phyloP scores from a whole-genome alignment of 1,284 basidiomycete species.

The Tilletia setariae region DNA sequence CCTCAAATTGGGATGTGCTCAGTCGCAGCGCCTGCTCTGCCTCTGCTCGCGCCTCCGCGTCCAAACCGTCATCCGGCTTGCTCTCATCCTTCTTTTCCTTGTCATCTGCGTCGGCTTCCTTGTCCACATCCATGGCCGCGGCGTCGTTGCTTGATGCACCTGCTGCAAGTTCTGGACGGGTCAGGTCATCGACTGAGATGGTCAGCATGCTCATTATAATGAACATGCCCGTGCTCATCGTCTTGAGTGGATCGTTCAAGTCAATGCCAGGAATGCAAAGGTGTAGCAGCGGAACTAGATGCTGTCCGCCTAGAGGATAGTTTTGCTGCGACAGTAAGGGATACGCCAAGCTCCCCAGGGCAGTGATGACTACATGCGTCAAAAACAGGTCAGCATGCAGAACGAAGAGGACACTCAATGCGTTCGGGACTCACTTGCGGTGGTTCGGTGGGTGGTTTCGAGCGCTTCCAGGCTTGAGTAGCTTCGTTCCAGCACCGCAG shows the following conservation, averaged over 20 bases:
- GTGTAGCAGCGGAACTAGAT: constrained; percentile 82
- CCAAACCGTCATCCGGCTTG: constrained; percentile 10
- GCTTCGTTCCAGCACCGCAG: constrained; percentile 84
- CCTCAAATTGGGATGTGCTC: constrained; percentile 71
- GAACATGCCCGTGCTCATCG: constrained; percentile 71
- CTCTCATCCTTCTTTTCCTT: neutral
- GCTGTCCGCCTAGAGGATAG: constrained; percentile 79
- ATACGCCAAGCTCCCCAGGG: constrained; percentile 75
- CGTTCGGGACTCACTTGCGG: constrained; percentile 23
- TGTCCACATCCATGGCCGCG: constrained; percentile 33
- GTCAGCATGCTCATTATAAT: constrained; percentile 74
- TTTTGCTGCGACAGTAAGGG: constrained; percentile 74
- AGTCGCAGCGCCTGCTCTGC: constrained; percentile 61
- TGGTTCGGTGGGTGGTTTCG: constrained; percentile 57
- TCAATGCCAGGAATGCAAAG: constrained; percentile 88
- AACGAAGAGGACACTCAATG: constrained; percentile 78
- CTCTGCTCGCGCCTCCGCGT: constrained; percentile 46
- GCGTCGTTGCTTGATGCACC: constrained; percentile 27
- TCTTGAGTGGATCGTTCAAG: constrained; percentile 90
- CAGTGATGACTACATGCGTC: constrained; percentile 65
- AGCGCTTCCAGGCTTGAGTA: constrained; percentile 78
- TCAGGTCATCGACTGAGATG: constrained; percentile 77
- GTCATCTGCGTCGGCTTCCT: neutral
- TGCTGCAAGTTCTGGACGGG: constrained; percentile 45
- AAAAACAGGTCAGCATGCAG: constrained; percentile 45